Conservation (phyloP, 2,329 filamentous ascomycete species). For the Calonectria leucothoes region DNA sequence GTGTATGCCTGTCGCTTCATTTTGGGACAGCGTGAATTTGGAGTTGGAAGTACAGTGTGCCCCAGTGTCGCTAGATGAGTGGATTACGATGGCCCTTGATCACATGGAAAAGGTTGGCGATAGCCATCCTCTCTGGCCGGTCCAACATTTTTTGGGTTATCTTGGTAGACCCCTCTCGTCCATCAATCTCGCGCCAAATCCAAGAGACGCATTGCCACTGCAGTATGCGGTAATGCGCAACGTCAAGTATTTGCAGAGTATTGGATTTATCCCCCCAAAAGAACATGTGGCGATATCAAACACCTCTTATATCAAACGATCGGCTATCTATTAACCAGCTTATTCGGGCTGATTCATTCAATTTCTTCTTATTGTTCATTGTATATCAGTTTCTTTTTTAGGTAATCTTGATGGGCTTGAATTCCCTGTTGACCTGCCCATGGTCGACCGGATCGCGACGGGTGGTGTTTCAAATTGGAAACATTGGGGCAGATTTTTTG, state of each 20-base stretch:
- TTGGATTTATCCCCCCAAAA: not conserved
- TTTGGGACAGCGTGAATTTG: not conserved
- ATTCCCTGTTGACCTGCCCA: too few relatives aligned
- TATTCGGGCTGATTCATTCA: too few relatives aligned
- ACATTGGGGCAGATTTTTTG: too few relatives aligned
- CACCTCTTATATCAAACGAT: not conserved
- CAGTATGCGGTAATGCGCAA: not conserved
- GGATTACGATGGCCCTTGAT: not conserved
- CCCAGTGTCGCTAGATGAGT: not conserved
- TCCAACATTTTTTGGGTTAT: not conserved
- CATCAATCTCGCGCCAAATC: not conserved
- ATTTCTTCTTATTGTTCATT: not conserved
- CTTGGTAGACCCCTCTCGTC: not conserved
- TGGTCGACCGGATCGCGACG: too few relatives aligned
- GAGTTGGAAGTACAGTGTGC: not conserved
- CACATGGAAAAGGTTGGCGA: not conserved
- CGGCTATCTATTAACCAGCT: not conserved
- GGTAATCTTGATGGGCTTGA: not conserved
- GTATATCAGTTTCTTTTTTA: rapidly evolving
- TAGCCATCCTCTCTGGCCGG: not conserved
- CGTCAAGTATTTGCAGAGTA: not conserved
- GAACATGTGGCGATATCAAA: not conserved
- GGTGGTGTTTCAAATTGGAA: too few relatives aligned
- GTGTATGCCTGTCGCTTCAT: not conserved
- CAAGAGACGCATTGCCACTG: not conserved